Percentiles rank a stretch among this genome's conserved stretches.
These are phyloP conservation scores for Platismatia glauca DNA, from an alignment of 495 filamentous ascomycete species.

Conservation along the genomic window DNA sequence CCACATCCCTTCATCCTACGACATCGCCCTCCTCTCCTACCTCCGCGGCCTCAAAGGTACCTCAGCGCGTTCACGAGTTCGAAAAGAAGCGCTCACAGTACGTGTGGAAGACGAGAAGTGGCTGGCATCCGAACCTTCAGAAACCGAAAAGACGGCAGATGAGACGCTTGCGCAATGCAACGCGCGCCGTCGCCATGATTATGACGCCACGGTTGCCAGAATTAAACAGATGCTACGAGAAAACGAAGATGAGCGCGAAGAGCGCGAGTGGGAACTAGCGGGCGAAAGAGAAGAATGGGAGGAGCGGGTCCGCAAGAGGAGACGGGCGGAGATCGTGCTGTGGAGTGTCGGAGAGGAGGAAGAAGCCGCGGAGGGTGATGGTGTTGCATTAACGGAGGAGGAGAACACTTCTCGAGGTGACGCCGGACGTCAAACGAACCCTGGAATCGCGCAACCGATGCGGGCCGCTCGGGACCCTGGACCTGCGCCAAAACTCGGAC, in stretches of 20 bases:
- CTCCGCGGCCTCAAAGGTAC: constrained; percentile 62
- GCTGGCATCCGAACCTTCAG: constrained; percentile 22
- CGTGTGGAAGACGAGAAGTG: constrained; percentile 37
- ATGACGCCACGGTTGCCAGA: constrained; percentile 45
- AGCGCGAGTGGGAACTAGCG: constrained; percentile 30
- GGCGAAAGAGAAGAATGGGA: constrained; percentile 32
- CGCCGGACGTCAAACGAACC: neutral
- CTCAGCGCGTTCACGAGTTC: constrained; percentile 48
- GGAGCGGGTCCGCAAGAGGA: constrained; percentile 35
- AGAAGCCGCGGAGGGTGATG: constrained; percentile 24
- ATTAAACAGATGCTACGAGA: constrained; percentile 31
- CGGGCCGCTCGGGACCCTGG: neutral
- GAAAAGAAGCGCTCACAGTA: constrained; percentile 51
- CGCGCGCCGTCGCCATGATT: constrained; percentile 39
- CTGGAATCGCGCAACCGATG: neutral
- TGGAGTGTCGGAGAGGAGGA: constrained; percentile 34
- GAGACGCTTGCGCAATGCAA: constrained; percentile 11
- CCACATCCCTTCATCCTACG: constrained; percentile 55
- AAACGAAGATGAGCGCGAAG: constrained; percentile 29
- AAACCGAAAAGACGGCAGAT: constrained; percentile 34
- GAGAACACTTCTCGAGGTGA: neutral
- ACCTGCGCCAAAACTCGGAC: neutral
- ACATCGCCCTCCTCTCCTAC: constrained; percentile 57
- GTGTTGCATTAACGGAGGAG: neutral
- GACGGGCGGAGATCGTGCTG: constrained; percentile 39